phyloP scores from a whole-genome alignment of 2,329 filamentous ascomycete genomes.

The Tolypocladium tundrense region DNA sequence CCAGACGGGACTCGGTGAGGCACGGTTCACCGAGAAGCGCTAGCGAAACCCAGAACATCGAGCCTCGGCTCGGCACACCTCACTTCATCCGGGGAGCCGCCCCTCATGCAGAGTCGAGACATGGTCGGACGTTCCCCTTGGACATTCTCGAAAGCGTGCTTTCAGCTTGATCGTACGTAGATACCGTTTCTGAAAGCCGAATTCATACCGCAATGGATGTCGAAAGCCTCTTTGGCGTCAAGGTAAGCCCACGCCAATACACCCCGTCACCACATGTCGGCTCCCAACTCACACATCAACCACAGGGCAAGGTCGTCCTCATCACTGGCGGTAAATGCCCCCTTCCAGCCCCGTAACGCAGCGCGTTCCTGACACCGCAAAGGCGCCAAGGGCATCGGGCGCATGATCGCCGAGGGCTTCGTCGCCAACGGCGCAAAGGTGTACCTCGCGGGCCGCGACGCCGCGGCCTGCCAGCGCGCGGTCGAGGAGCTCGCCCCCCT shows the following conservation, averaged over 20 bases:
- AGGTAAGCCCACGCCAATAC: conserved; percentile 29
- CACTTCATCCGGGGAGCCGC: neutral
- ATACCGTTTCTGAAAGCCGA: conserved; percentile 1
- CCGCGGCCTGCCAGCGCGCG: conserved; percentile 43
- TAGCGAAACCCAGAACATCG: neutral
- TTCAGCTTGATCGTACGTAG: neutral
- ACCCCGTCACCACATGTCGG: neutral
- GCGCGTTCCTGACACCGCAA: neutral
- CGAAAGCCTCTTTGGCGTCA: conserved; percentile 45
- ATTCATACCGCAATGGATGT: conserved; percentile 36
- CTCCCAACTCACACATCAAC: neutral
- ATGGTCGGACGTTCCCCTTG: neutral
- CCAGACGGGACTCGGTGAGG: neutral
- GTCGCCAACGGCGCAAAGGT: conserved; percentile 53
- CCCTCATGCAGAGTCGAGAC: neutral
- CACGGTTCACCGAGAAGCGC: neutral
- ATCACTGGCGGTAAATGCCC: conserved; percentile 36
- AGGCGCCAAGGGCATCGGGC: conserved; percentile 52
- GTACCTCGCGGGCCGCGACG: conserved; percentile 57
- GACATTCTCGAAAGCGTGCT: neutral
- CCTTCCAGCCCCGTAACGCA: neutral
- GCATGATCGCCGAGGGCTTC: conserved; percentile 58
- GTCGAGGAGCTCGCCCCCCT: conserved; percentile 45
- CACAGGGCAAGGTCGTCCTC: conserved; percentile 45
- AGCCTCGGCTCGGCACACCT: neutral